A percentile compares a stretch with the other conserved stretches of the same genome.
phyloP scores from a whole-genome alignment of 352 stramenopile genomes.

The Phytopythium chamaehyphon region DNA sequence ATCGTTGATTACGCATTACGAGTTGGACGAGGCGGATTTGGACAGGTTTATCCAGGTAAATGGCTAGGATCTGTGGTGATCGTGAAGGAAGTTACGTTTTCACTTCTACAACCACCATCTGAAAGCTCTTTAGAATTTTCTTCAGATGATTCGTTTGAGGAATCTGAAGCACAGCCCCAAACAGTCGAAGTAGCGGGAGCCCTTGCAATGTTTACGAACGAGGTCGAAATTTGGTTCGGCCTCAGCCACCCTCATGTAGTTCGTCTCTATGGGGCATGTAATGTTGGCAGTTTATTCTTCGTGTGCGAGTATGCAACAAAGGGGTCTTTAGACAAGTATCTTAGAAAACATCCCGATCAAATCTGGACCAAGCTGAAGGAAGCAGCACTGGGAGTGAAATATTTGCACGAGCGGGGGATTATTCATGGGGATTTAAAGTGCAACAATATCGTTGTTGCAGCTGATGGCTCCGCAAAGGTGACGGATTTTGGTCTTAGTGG shows the following conservation, averaged over 20 bases:
- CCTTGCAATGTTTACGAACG: no score
- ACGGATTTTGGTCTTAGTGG: conserved; percentile 17
- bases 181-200: no score
- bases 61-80: no score
- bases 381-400: conserved; percentile 22
- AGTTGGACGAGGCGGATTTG: no score
- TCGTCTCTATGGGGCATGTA: conserved; percentile 24
- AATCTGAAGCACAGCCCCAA: no score
- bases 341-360: conserved; percentile 3
- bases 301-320: conserved; percentile 16
- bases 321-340: conserved; percentile 11
- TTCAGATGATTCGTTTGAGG: no score
- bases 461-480: conserved; percentile 8
- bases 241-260: conserved; percentile 22
- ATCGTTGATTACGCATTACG: no score
- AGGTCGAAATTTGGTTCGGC: conserved; percentile 17
- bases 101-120: no score
- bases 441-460: conserved; percentile 18
- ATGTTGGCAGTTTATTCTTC: conserved; percentile 22
- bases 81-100: no score
- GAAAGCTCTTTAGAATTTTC: no score
- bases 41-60: no score
- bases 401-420: conserved; percentile 22
- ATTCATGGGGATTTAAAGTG: conserved; percentile 30
- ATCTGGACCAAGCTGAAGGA: conserved; percentile 10